Evolutionary conservation across 441 rosid species (phyloP).

Genomic region (Populus tomentosa): DNA sequence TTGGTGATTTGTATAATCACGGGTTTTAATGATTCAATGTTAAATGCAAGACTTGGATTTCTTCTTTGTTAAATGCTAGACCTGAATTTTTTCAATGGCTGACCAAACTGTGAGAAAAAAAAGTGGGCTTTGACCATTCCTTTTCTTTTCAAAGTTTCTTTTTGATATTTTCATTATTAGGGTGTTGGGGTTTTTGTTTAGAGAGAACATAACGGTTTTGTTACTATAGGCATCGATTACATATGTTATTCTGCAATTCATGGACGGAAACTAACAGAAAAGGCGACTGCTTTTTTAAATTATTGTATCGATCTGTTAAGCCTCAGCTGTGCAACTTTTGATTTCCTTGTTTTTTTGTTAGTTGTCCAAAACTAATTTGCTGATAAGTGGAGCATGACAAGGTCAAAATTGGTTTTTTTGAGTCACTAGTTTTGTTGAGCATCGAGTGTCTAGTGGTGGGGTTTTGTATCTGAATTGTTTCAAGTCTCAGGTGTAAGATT

Average conservation of each 20-base stretch:
- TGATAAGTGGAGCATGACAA: not conserved
- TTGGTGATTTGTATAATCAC: conserved; percentile 5
- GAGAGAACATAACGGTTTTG: conserved; percentile 7
- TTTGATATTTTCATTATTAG: conserved; percentile 18
- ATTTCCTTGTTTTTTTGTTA: not conserved
- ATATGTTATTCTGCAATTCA: conserved; percentile 12
- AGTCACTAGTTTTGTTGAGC: not conserved
- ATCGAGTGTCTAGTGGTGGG: not conserved
- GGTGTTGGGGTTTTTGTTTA: conserved; percentile 14
- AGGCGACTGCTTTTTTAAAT: conserved; percentile 18
- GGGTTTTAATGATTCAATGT: conserved; percentile 23
- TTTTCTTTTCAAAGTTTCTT: conserved; percentile 13
- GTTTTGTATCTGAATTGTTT: not conserved
- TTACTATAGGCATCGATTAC: conserved; percentile 1
- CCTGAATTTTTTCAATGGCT: conserved; percentile 30
- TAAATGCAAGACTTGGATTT: conserved; percentile 24
- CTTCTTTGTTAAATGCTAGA: conserved; percentile 30
- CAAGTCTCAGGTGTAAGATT: not conserved
- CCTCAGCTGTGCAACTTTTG: conserved; percentile 4
- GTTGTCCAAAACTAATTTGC: not conserved
- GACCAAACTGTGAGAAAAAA: conserved; percentile 22
- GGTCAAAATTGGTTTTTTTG: not conserved
- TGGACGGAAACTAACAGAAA: conserved; percentile 2
- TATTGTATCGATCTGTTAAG: conserved; percentile 26
- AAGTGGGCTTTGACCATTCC: conserved; percentile 31